A percentile compares a stretch with the other conserved stretches of the same genome.
These are phyloP conservation scores for Claviceps lovelessii DNA, from an alignment of 2,329 filamentous ascomycete genomes.

Conservation along the genomic window DNA sequence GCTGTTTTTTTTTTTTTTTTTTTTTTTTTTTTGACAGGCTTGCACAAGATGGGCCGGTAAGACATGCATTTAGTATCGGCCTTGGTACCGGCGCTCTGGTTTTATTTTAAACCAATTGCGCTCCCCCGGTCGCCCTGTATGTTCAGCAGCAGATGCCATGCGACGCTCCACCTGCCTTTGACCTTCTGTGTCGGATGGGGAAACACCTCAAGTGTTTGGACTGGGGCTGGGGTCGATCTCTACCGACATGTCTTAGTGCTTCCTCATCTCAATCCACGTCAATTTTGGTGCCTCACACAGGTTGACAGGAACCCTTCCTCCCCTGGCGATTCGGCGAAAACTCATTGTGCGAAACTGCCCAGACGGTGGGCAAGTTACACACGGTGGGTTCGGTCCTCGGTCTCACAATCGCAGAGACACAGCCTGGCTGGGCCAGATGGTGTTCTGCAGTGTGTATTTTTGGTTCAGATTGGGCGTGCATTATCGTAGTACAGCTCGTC, in stretches of 20 bases:
- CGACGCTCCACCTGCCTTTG: neutral
- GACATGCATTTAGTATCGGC: neutral
- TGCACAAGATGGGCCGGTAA: neutral
- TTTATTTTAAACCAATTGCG: neutral
- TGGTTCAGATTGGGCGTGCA: neutral
- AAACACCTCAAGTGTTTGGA: neutral
- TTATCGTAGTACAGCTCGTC: neutral
- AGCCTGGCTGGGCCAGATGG: neutral
- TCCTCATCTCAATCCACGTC: neutral
- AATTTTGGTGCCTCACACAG: no score
- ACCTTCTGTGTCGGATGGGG: neutral
- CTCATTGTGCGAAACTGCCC: neutral
- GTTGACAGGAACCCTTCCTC: neutral
- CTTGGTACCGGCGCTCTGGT: constrained; percentile 2
- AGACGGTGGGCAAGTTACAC: neutral
- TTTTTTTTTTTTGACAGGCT: no score
- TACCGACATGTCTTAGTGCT: neutral
- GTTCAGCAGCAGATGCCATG: constrained; percentile 1
- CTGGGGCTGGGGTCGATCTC: neutral
- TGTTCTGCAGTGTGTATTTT: neutral
- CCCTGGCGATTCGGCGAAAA: neutral
- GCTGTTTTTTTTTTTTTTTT: no score
- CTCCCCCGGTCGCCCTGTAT: no score
- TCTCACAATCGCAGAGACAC: neutral
- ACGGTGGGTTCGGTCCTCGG: neutral